phyloP scores from a whole-genome alignment of 2,329 filamentous ascomycete genomes.

The Fusarium virguliforme region DNA sequence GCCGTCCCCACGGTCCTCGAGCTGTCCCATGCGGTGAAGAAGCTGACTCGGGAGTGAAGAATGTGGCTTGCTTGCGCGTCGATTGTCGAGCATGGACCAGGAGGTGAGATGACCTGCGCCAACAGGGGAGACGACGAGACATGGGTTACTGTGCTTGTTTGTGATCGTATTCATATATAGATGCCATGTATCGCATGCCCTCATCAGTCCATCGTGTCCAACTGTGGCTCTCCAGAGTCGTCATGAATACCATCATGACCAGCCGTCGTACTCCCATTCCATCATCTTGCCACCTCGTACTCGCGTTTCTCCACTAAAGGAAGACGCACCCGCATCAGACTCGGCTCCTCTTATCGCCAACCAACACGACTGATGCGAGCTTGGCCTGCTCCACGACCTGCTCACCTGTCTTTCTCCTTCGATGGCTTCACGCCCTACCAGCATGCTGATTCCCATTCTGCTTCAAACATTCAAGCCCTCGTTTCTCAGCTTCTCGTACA shows the following conservation, averaged over 20 bases:
- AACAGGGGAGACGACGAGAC: constrained; percentile 9
- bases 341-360: background rate
- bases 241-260: constrained; percentile 6
- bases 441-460: too few species aligned
- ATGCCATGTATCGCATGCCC: background rate
- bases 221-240: background rate
- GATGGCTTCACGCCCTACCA: too few species aligned
- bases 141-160: background rate
- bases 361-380: constrained; percentile 7
- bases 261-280: background rate
- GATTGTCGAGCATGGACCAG: constrained; percentile 25
- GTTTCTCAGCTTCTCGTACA: constrained; percentile 46
- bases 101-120: constrained; percentile 6
- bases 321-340: background rate
- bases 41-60: constrained; percentile 31
- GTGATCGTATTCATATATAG: constrained; percentile 4
- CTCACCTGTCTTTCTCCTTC: constrained; percentile 3
- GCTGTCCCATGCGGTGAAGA: constrained; percentile 33
- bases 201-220: constrained; percentile 7
- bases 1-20: constrained; percentile 28
- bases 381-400: constrained; percentile 21
- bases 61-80: constrained; percentile 30
- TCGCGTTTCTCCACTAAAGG: constrained; percentile 10
- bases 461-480: constrained; percentile 46
- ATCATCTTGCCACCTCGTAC: constrained; percentile 8